Evolutionary conservation across 257 asterid genomes (phyloP), one percentile per base, ranked within the genome.

Genomic region (Fraxinus pennsylvanica): DNA sequence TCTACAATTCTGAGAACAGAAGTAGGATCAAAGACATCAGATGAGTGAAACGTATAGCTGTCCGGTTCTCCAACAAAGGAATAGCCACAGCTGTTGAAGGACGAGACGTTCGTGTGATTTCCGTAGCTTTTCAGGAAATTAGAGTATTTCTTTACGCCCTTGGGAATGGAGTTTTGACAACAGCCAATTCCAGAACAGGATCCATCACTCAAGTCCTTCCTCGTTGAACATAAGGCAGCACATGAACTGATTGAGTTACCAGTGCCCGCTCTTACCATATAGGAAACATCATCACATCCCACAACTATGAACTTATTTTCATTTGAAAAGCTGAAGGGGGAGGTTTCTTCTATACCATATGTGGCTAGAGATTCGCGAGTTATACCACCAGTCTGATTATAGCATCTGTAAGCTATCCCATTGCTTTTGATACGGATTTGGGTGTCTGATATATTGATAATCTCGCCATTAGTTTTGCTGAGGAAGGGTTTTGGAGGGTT

Each of bases 161-260:
- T 78, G 12, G 84, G 86, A 7, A 86, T 74, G 69, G 86, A 79
- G 63, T 84, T 38, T 74, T 82, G 79, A 78, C 89, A 86, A 72
- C 89, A 86, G 0, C 89, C 89, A 7, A 86, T 83, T n/a, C 89
- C 89, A 17, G 86, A 47, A 27, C 89, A 86, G 3, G 79, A 54
- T 9, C 86, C 87, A 27, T 76, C 30, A 9, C 68, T 54, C 35
- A 83, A 69, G 59, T 86, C 54, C 15, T 79, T 81, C 6, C 80
- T 78, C 38, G 77, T 75, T 5, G 75, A 74, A 82, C 86, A 86
- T 6, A 86, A 30, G 10, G 87, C 84, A 1, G 77, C 77, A 41
- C 89, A 86, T 10, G 84, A 83, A 66, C 86, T 86, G 3, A 76
- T 39, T 19, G 33, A 75, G 13, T 70, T 59, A 21, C 1, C 6